Evolutionary conservation across 805 yeast genomes (phyloP).

Genomic region (Helenozyma rhizophorensis): DNA sequence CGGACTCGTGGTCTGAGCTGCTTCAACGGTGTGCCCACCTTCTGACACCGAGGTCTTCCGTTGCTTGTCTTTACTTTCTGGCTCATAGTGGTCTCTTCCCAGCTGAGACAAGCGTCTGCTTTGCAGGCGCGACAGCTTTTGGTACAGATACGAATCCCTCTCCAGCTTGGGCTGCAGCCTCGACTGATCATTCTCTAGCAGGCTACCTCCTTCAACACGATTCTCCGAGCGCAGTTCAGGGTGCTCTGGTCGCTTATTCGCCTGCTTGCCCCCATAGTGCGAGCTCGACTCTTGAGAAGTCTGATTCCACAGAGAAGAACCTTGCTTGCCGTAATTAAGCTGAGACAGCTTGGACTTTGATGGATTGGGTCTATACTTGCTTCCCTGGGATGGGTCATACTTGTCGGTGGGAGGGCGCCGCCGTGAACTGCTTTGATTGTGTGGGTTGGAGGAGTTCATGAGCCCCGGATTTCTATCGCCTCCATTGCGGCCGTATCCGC

Average conservation of each 20-base stretch:
- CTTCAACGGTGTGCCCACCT: too few species aligned
- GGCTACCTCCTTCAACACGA: too few species aligned
- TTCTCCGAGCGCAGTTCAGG: too few species aligned
- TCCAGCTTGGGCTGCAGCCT: too few species aligned
- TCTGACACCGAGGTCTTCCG: too few species aligned
- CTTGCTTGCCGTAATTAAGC: not conserved
- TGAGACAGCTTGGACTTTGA: not conserved
- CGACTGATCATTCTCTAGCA: too few species aligned
- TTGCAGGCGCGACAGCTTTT: too few species aligned
- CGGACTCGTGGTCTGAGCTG: too few species aligned
- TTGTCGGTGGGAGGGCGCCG: conserved; percentile 4
- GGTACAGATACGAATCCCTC: too few species aligned
- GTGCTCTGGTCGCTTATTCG: too few species aligned
- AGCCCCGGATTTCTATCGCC: conserved; percentile 1
- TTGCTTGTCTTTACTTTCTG: not conserved
- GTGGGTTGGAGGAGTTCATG: not conserved
- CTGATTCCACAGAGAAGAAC: not conserved
- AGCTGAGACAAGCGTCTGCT: not conserved
- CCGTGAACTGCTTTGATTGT: not conserved
- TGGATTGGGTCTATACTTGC: conserved; percentile 10
- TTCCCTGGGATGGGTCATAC: conserved; percentile 13
- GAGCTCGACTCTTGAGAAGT: too few species aligned
- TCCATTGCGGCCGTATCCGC: conserved; percentile 2
- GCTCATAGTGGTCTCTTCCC: conserved; percentile 1
- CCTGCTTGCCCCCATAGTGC: too few species aligned